phyloP scores from a whole-genome alignment of 257 asterid genomes.

The Plantago elongata region DNA sequence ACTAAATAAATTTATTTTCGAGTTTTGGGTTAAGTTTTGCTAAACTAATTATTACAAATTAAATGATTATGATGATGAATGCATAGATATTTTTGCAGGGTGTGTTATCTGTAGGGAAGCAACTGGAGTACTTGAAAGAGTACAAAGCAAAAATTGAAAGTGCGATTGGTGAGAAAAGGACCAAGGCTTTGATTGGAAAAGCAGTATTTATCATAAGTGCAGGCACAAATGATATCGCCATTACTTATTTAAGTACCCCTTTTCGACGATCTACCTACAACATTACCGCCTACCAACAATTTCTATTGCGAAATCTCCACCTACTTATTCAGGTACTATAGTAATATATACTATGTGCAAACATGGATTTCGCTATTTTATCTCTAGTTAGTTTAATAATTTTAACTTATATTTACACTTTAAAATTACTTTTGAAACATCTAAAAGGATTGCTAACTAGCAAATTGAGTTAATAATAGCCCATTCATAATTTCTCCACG shows the following conservation, averaged over 20 bases:
- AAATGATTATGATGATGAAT: neutral
- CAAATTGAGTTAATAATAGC: too few species aligned
- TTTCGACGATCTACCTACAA: constrained; percentile 34
- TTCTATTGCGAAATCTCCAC: constrained; percentile 31
- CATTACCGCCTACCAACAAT: constrained; percentile 33
- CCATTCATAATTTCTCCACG: too few species aligned
- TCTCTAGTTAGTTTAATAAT: too few species aligned
- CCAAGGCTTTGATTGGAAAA: constrained; percentile 29
- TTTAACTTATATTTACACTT: too few species aligned
- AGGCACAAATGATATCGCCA: constrained; percentile 57
- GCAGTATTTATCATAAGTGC: constrained; percentile 45
- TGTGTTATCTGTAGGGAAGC: constrained; percentile 42
- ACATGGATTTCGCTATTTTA: too few species aligned
- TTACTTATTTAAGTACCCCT: constrained; percentile 39
- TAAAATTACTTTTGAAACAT: too few species aligned
- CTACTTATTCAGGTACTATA: constrained; percentile 57
- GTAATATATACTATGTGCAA: too few species aligned
- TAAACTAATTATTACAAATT: too few species aligned
- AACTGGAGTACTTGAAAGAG: constrained; percentile 45
- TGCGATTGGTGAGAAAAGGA: constrained; percentile 41
- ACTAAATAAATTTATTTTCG: too few species aligned
- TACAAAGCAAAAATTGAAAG: constrained; percentile 40
- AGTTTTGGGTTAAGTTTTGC: too few species aligned
- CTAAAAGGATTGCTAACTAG: too few species aligned
- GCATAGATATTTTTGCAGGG: constrained; percentile 29